Evolutionary conservation across 75 land plant genomes (phyloP), one percentile per base, ranked within the genome.

Genomic region (Sequoiadendron giganteum): DNA sequence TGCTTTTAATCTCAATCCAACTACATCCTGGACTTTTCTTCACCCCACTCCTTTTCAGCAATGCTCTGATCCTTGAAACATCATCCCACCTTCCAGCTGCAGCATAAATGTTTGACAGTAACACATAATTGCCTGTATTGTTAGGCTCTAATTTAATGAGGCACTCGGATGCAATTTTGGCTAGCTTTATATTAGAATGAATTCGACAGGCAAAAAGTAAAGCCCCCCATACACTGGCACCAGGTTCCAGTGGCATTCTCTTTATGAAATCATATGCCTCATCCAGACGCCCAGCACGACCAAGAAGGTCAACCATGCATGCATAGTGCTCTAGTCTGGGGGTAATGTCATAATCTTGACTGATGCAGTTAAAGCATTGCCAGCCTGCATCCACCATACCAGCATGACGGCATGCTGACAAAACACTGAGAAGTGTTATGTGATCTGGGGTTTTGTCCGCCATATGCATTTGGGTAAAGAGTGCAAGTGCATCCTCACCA

Each of bases 391-490:
- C 79, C 21, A 61, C 77, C 34, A 86, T 56, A 38, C 87, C 87
- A 38, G 77, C 87, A 86, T 86, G 87, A 6, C 87, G 68, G 87
- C 87, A 86, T 43, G 75, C 55, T 8, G 68, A 54, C 39, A 85
- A 58, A 48, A 85, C 52, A 45, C 68, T 38, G 30, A 85, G 68
- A 85, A 42, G 4, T 55, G 86, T 85, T 9, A 85, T 14, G 18
- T 85, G 40, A 82, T 88, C 89, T 18, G 90, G 88, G 54, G 75
- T 72, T 7, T 79, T 48, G 9, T 89, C 89, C 43, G 40, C 54
- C 11, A 19, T n/a, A 43, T 89, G 89, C 90, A 89, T 89, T 47
- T 87, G 49, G 72, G 34, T 54, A 61, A 89, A 89, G 43, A 68
- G 61, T 39, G 65, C 47, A 38, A 89, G 83, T 43, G 90, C 90